A percentile compares a stretch with the other conserved stretches of the same genome.
Conservation (phyloP, 2,329 filamentous ascomycete species). For the Coleophoma cylindrospora region DNA sequence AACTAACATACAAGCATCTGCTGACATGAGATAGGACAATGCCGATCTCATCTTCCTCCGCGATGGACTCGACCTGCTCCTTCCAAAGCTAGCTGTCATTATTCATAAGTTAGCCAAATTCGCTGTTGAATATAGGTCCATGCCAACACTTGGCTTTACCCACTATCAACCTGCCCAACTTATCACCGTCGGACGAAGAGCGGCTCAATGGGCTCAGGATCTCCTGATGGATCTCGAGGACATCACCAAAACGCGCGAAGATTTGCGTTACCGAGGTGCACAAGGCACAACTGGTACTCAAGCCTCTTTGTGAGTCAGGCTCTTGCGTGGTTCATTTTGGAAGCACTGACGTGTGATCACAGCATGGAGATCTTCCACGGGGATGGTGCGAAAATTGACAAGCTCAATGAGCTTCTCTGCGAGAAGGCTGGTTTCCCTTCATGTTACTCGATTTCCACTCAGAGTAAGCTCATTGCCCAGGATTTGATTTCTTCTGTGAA, state of each 20-base stretch:
- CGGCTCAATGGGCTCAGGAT: slow-evolving; percentile 54
- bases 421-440: slow-evolving; percentile 47
- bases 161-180: slow-evolving; percentile 59
- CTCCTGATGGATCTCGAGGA: slow-evolving; percentile 70
- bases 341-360: too few species aligned
- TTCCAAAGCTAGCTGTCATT: slow-evolving; percentile 73
- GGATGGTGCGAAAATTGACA: slow-evolving; percentile 44
- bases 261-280: slow-evolving; percentile 67
- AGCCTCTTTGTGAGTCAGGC: slow-evolving; percentile 41
- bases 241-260: slow-evolving; percentile 63
- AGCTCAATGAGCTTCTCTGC: slow-evolving; percentile 51
- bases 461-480: slow-evolving; percentile 26
- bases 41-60: slow-evolving; percentile 55
- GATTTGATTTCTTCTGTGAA: background rate
- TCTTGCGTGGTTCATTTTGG: too few species aligned
- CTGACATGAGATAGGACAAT: background rate
- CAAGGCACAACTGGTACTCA: slow-evolving; percentile 68
- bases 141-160: slow-evolving; percentile 73
- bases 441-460: slow-evolving; percentile 47
- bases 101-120: slow-evolving; percentile 71
- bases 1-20: too few species aligned
- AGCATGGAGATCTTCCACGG: slow-evolving; percentile 42
- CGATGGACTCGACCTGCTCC: slow-evolving; percentile 69
- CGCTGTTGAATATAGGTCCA: slow-evolving; percentile 65
- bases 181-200: slow-evolving; percentile 32